Evolutionary conservation across 2,329 filamentous ascomycete genomes (phyloP).

Genomic region (Talaromyces marneffei): DNA sequence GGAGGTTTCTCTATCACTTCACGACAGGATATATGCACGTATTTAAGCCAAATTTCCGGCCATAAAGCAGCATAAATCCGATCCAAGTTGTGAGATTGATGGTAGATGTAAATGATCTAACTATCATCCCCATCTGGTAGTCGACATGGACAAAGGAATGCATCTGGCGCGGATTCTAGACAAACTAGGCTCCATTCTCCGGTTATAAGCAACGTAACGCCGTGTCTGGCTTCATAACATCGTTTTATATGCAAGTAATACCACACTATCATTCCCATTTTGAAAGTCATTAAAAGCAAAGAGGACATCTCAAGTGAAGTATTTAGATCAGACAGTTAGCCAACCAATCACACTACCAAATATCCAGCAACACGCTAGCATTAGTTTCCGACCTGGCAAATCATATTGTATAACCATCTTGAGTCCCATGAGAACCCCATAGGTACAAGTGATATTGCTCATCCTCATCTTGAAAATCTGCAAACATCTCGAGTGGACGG

Average conservation of each 20-base stretch:
- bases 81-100: not conserved
- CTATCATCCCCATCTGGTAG: not conserved
- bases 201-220: not conserved
- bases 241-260: not conserved
- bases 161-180: too few species aligned
- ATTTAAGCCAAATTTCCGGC: not conserved
- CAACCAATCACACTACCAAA: not conserved
- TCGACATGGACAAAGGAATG: not conserved
- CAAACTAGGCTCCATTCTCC: too few species aligned
- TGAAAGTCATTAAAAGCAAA: not conserved
- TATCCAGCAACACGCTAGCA: not conserved
- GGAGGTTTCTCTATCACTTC: not conserved
- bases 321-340: not conserved
- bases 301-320: not conserved
- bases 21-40: not conserved
- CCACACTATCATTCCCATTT: not conserved
- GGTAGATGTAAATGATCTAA: not conserved
- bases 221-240: not conserved
- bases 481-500: too few species aligned
- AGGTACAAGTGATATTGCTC: not conserved
- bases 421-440: not conserved
- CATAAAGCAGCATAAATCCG: not conserved
- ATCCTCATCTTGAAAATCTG: not conserved
- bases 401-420: not conserved
- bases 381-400: conserved; percentile 6